phyloP scores from a whole-genome alignment of 2,329 filamentous ascomycete species.

The Fusarium redolens region DNA sequence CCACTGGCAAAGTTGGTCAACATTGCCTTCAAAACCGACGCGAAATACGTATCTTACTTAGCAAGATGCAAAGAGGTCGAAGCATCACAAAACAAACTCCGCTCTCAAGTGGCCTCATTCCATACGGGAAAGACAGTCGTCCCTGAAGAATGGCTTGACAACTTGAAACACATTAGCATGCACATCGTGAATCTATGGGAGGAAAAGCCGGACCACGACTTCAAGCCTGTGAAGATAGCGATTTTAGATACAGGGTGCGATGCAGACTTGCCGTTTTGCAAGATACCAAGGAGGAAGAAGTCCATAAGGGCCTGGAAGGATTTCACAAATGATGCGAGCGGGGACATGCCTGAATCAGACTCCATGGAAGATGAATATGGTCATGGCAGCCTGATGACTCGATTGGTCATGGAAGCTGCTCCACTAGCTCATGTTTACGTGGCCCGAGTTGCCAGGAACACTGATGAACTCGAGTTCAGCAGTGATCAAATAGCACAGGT shows the following conservation, averaged over 20 bases:
- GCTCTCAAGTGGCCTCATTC: accelerated
- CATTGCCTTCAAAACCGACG: background rate
- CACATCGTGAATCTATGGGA: accelerated
- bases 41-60: background rate
- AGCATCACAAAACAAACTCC: accelerated
- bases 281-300: accelerated
- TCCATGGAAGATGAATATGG: background rate
- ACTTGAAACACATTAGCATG: background rate
- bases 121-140: background rate
- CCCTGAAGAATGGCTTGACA: background rate
- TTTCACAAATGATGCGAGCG: accelerated
- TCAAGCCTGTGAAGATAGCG: background rate
- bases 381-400: background rate
- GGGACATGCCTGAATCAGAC: accelerated
- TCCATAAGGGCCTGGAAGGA: accelerated
- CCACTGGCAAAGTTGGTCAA: accelerated
- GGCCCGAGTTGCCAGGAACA: background rate
- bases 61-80: background rate
- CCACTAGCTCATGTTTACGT: background rate
- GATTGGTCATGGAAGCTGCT: background rate
- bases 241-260: background rate
- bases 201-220: accelerated
- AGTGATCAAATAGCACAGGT: background rate
- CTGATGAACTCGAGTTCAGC: accelerated
- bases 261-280: background rate